Evolutionary conservation across 257 asterid genomes (phyloP), one percentile per base, ranked within the genome.

Genomic region (Jaltomata sinuosa): DNA sequence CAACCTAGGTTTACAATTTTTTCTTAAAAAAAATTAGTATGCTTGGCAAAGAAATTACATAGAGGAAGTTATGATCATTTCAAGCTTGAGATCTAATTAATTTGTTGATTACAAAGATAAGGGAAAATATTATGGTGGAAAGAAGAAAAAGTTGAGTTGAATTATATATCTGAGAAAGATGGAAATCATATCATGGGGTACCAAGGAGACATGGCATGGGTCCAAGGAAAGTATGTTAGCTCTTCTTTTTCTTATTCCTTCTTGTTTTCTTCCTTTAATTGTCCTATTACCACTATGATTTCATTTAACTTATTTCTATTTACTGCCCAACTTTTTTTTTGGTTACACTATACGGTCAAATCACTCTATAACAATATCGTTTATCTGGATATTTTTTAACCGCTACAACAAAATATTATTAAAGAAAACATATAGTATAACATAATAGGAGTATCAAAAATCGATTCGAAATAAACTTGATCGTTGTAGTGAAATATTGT

Each of bases 261-360:
- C 65, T 55, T 55, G 47, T 55, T 80, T 80, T 36, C 53, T 67
- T 81, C 59, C 78, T 61, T 81, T 81, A 81, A 61, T 81, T 81
- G 84, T 42, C 65, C 77, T 81, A 61, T 40, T 81, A 22, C 77
- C 76, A 40, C 50, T 61, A 61, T 34, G 16, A 16, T 79, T 32
- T 32, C n/a, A 32, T 32, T 76, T 45, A 25, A 15, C 54, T 77
- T 40, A 62, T 62, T 62, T 27, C 71, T 62, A 62, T n/a, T 62
- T 27, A 62, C 34, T 11, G 9, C 68, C 9, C 11, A 59, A 61
- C 34, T 5, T 16, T 11, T 25, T 27, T 62, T 6, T 61, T n/a
- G n/a, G n/a, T n/a, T 22, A 62, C 40, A 27, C 69, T 61, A 61
- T 11, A 57, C 2, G n/a, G 18, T 25, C 18, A 5, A 4, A 27